Base-by-base conservation (phyloP, 2,329 filamentous ascomycete species). In the Cladosporium cucumerinum region DNA sequence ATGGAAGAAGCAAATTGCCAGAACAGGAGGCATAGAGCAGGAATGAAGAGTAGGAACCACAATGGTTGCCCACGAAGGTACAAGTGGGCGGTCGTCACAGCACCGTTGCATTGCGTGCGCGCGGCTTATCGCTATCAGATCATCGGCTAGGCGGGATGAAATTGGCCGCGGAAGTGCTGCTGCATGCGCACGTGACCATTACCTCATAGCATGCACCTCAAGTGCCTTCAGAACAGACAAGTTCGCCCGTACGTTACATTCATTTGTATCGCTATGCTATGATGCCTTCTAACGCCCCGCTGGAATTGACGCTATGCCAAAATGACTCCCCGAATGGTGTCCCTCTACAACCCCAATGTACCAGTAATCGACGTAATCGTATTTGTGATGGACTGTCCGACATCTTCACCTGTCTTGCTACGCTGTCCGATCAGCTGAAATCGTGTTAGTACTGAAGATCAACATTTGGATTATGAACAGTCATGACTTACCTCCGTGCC, bases 401-500 rank as follows among this genome's bases (percentile, higher is more conserved):
- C 69, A 43, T 71, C 67, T 30, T 72, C 71, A 18, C 66, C 64
- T 10, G 65, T 54, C 66, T 74, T 75, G 18, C 68, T 68, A n/a
- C 71, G 65, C 62, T 74, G 72, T n/a, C 73, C 73, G 49, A 67
- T 72, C 65, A 75, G 63, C 73, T 75, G 43, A 16, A 34, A 34
- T 3, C 5, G 18, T 23, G 65, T 73, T 54, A 73, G 71, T 63
- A 57, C 25, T 28, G 26, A 2, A n/a, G 1, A 21, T 60, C 8
- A 11, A 46, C 4, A 1, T 23, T 4, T 0, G 7, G 1, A 12
- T 8, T 8, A 2, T 2, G n/a, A 21, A 46, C 7, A 32, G 21
- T 12, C 11, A 48, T 18, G 18, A 72, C 76, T 72, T 75, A 82
- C 81, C 77, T 99, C 95, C 69, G 97, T 82, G 76, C 97, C 93